These are phyloP conservation scores for Aspergillus ustus DNA, from an alignment of 2,329 filamentous ascomycete species.

Conservation along the genomic window DNA sequence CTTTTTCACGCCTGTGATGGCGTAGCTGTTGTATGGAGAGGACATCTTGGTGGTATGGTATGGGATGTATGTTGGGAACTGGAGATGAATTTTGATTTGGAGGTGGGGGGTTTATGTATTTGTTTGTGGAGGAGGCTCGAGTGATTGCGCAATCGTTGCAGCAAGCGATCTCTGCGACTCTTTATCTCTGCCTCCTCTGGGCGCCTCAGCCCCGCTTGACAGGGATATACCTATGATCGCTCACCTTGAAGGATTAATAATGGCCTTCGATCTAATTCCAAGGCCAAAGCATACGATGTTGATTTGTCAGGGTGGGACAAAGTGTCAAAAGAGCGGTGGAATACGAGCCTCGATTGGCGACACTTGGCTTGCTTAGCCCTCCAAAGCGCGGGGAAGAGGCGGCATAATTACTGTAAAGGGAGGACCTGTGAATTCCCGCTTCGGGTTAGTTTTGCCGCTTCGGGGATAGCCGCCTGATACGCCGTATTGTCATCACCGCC, in stretches of 20 bases:
- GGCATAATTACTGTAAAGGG: no score
- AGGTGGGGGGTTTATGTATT: no score
- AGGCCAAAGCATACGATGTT: background rate
- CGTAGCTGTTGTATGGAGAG: background rate
- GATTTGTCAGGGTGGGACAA: background rate
- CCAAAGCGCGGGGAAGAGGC: no score
- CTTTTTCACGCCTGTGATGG: slow-evolving; percentile 6
- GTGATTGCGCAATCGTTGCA: background rate
- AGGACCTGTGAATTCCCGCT: no score
- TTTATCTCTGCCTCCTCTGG: background rate
- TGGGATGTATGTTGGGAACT: no score
- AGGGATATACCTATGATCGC: no score
- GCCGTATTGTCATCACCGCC: no score
- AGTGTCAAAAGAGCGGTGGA: background rate
- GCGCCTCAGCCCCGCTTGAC: background rate
- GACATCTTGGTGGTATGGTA: background rate
- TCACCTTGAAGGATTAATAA: background rate
- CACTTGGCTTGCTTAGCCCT: no score
- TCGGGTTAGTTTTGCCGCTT: no score
- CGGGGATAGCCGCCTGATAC: no score
- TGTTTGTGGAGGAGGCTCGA: background rate
- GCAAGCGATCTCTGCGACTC: background rate
- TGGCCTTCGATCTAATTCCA: background rate
- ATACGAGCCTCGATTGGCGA: background rate
- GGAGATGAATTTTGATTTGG: background rate